Evolutionary conservation across 805 yeast genomes (phyloP).

Genomic region (Myxozyma neglecta): DNA sequence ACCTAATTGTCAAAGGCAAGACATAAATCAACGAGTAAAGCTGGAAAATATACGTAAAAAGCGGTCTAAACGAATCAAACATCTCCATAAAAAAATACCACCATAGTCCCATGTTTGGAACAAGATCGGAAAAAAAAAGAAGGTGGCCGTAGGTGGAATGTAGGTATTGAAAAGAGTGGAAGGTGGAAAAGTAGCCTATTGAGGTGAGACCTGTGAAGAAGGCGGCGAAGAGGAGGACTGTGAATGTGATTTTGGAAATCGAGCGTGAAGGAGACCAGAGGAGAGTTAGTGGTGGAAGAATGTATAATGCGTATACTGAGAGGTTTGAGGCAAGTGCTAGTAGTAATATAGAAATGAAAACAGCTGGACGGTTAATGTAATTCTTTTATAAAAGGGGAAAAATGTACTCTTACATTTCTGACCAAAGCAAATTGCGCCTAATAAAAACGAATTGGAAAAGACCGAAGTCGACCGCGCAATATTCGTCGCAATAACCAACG

Average conservation of each 20-base stretch:
- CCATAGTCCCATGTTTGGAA: conserved; percentile 95
- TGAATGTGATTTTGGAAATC: not conserved
- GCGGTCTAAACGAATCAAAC: conserved; percentile 83
- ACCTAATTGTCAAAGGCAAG: conserved; percentile 72
- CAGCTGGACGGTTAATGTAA: not conserved
- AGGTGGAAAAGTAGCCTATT: conserved; percentile 37
- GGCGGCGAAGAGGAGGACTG: conserved; percentile 8
- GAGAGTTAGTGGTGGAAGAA: conserved; percentile 55
- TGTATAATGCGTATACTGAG: conserved; percentile 59
- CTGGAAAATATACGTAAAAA: conserved; percentile 82
- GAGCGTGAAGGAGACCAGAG: conserved; percentile 9
- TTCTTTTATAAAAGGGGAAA: not conserved
- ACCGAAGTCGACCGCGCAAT: conserved; percentile 66
- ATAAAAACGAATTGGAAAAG: conserved; percentile 60
- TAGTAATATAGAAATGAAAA: conserved; percentile 47
- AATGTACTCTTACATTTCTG: not conserved
- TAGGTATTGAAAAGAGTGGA: conserved; percentile 45
- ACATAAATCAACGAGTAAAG: conserved; percentile 65
- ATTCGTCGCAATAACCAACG: conserved; percentile 67
- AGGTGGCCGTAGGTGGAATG: conserved; percentile 51
- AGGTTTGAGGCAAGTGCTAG: conserved; percentile 67
- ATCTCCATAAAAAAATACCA: conserved; percentile 98
- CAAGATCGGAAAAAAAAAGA: conserved; percentile 63
- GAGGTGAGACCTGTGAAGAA: conserved; percentile 28
- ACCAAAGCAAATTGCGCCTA: conserved; percentile 49